Percentiles rank a stretch among this genome's conserved stretches.
These are phyloP conservation scores for Phytophthora capsici DNA, from an alignment of 352 stramenopile genomes.

Conservation along the genomic window DNA sequence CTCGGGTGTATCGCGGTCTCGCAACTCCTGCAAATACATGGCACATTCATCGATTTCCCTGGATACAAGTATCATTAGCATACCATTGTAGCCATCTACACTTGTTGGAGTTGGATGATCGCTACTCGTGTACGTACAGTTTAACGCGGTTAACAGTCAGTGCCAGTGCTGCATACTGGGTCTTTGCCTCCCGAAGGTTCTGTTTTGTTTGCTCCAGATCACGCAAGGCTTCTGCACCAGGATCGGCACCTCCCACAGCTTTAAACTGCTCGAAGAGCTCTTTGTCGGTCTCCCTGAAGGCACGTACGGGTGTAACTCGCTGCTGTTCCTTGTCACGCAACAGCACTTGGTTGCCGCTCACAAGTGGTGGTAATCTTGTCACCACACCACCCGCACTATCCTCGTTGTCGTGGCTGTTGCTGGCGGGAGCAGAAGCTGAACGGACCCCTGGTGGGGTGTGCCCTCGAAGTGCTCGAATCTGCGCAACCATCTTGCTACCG, in stretches of 20 bases:
- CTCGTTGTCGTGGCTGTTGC: neutral
- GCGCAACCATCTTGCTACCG: conserved; percentile 59
- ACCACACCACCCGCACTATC: conserved; percentile 1
- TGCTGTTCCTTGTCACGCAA: conserved; percentile 2
- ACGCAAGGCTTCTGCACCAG: conserved; percentile 50
- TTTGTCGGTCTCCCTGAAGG: conserved; percentile 44
- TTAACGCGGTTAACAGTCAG: conserved; percentile 70
- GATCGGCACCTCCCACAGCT: conserved; percentile 26
- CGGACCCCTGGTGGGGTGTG: conserved; percentile 19
- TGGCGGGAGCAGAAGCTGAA: conserved; percentile 7
- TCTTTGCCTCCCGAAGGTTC: conserved; percentile 60
- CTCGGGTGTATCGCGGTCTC: conserved; percentile 4
- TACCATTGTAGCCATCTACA: conserved; percentile 22
- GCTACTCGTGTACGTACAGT: conserved; percentile 47
- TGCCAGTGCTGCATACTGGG: conserved; percentile 32
- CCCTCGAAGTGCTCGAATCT: conserved; percentile 51
- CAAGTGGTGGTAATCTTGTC: conserved; percentile 14
- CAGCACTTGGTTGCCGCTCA: conserved; percentile 11
- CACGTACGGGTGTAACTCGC: neutral
- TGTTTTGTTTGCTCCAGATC: conserved; percentile 68
- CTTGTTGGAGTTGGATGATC: conserved; percentile 21
- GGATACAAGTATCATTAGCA: neutral
- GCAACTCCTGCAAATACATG: conserved; percentile 46
- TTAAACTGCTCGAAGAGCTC: conserved; percentile 67
- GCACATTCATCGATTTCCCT: conserved; percentile 62